Conservation (phyloP, 163 green algal genomes). For the Coccomyxa subellipsoidea region DNA sequence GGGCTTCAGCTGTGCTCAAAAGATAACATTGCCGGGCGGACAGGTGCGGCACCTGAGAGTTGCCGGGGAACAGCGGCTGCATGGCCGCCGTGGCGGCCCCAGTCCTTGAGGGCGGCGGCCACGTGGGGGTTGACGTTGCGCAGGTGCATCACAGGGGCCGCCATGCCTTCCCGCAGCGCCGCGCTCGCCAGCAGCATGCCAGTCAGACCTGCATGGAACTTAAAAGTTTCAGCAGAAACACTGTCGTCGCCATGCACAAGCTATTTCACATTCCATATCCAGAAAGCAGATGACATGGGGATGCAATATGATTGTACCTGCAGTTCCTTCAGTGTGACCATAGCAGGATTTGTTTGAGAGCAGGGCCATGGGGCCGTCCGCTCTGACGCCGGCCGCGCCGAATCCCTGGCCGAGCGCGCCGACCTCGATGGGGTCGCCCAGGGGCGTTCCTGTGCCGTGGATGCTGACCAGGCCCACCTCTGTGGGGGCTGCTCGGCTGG, state of each 20-base stretch:
- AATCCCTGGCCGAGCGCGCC: conserved; percentile 34
- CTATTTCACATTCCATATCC: too few relatives aligned
- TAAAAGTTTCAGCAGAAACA: background rate
- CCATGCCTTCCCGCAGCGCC: background rate
- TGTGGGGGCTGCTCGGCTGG: background rate
- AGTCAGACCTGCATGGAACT: background rate
- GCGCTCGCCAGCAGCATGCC: conserved; percentile 21
- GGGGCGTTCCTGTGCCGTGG: conserved; percentile 70
- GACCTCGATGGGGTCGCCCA: conserved; percentile 69
- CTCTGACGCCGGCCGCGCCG: background rate
- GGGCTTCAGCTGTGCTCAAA: too few relatives aligned
- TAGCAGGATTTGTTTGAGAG: conserved; percentile 23
- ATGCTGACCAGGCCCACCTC: conserved; percentile 46
- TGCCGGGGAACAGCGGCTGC: conserved; percentile 12
- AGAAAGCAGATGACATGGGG: background rate
- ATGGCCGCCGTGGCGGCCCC: background rate
- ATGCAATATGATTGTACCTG: conserved; percentile 7
- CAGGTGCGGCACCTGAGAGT: background rate
- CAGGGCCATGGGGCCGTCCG: conserved; percentile 10
- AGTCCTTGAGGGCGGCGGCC: background rate
- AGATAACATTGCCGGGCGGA: too few relatives aligned
- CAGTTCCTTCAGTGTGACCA: conserved; percentile 32
- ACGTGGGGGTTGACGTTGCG: conserved; percentile 40
- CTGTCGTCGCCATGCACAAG: background rate
- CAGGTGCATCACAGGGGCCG: conserved; percentile 30